Evolutionary conservation across 345 rosid species (phyloP).

Genomic region (Citrus mangshanensis): DNA sequence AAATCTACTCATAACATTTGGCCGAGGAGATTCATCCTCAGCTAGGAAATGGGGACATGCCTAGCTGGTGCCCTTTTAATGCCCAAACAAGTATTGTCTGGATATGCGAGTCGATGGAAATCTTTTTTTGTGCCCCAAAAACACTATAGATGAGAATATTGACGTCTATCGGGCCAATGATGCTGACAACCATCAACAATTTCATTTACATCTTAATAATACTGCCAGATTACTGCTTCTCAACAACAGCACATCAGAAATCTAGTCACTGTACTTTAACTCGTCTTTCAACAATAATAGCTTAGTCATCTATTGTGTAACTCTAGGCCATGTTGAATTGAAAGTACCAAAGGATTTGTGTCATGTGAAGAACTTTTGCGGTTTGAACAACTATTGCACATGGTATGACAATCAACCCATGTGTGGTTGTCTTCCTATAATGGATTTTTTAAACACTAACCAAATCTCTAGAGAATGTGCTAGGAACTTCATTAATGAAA

Average conservation of each 20-base stretch:
- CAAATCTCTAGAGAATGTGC: neutral
- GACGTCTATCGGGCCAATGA: conserved; percentile 13
- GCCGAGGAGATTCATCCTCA: too few relatives aligned
- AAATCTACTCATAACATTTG: too few relatives aligned
- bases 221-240: neutral
- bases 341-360: neutral
- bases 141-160: neutral
- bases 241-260: neutral
- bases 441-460: neutral
- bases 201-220: neutral
- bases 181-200: neutral
- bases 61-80: too few relatives aligned
- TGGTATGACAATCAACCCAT: neutral
- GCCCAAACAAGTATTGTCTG: conserved; percentile 2
- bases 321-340: neutral
- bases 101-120: conserved; percentile 23
- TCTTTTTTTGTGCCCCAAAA: conserved; percentile 28
- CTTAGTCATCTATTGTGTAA: neutral
- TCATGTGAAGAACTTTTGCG: neutral
- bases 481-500: neutral
- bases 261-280: too few relatives aligned
- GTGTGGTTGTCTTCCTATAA: conserved; percentile 2
- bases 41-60: too few relatives aligned
- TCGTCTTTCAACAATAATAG: too few relatives aligned
- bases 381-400: neutral